Percentiles rank a stretch among this genome's conserved stretches.
Evolutionary conservation across 257 asterid genomes (phyloP).

Genomic region (Mentha longifolia): DNA sequence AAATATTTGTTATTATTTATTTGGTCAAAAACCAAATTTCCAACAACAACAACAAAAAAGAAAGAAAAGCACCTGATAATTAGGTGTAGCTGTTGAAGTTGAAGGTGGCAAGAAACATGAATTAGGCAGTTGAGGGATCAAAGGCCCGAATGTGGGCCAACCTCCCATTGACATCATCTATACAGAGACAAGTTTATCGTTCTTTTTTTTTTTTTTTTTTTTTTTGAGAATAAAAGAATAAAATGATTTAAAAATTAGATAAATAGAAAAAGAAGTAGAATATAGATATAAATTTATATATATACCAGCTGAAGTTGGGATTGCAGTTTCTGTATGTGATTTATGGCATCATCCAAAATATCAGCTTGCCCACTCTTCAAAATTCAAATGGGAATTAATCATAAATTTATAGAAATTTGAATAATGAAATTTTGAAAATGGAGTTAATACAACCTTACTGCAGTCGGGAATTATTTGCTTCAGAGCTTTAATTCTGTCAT

Average conservation of each 20-base stretch:
- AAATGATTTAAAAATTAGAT: too few species aligned
- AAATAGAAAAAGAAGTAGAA: too few species aligned
- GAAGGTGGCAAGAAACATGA: too few species aligned
- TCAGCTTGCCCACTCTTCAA: constrained; percentile 39
- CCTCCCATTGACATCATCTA: constrained; percentile 14
- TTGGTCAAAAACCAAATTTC: too few species aligned
- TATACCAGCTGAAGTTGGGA: not conserved
- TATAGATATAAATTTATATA: too few species aligned
- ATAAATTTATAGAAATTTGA: not conserved
- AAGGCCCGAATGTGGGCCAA: not conserved
- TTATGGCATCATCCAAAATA: constrained; percentile 43
- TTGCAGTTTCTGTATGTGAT: constrained; percentile 26
- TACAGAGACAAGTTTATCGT: too few species aligned
- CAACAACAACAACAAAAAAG: too few species aligned
- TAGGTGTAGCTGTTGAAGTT: too few species aligned
- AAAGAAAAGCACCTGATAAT: too few species aligned
- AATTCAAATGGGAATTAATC: not conserved
- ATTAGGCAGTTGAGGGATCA: not conserved
- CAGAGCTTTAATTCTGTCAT: constrained; percentile 35
- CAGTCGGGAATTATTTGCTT: constrained; percentile 44
- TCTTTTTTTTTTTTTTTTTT: too few species aligned
- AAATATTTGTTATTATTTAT: too few species aligned
- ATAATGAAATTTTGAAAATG: not conserved
- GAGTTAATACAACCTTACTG: constrained; percentile 24
- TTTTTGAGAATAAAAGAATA: too few species aligned